Percentiles rank a stretch among this genome's conserved stretches.
Evolutionary conservation across 163 green algal species (phyloP).

Genomic region (Chlorella variabilis): DNA sequence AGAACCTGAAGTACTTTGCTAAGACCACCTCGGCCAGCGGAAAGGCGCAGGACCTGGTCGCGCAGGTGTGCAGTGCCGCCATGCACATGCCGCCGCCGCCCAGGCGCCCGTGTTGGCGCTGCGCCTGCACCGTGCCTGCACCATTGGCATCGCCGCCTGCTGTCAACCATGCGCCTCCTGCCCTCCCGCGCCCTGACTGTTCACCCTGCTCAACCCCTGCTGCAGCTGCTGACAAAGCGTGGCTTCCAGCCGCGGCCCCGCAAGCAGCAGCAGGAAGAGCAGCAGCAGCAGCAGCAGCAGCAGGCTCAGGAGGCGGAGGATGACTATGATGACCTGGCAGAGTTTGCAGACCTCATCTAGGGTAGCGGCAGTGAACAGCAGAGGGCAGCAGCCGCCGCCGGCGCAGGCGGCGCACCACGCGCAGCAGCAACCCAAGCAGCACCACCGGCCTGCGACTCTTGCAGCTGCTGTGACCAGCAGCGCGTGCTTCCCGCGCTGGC

Average conservation of each 20-base stretch:
- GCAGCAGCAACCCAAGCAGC: not conserved
- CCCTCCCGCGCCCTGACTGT: no score
- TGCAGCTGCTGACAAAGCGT: conserved; percentile 29
- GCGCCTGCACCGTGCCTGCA: not conserved
- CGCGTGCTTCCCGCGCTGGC: conserved; percentile 7
- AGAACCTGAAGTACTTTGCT: conserved; percentile 34
- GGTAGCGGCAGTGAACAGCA: not conserved
- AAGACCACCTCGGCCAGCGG: conserved; percentile 5
- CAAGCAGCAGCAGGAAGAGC: conserved; percentile 14
- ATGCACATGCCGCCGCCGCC: not conserved
- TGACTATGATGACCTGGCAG: conserved; percentile 12
- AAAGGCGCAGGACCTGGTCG: conserved; percentile 15
- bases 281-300: conserved; percentile 28
- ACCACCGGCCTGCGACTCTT: no score
- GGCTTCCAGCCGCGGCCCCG: conserved; percentile 26
- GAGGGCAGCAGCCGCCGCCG: not conserved
- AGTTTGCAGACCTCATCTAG: conserved; percentile 31
- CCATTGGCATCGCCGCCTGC: not conserved
- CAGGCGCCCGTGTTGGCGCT: not conserved
- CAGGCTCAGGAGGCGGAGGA: conserved; percentile 3
- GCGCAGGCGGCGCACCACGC: not conserved
- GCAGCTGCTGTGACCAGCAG: not conserved
- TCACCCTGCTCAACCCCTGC: no score
- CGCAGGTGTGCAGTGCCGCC: conserved; percentile 12
- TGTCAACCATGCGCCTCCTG: no score